These are phyloP conservation scores for Alternaria ventricosa DNA, from an alignment of 2,329 filamentous ascomycete species.

Conservation along the genomic window DNA sequence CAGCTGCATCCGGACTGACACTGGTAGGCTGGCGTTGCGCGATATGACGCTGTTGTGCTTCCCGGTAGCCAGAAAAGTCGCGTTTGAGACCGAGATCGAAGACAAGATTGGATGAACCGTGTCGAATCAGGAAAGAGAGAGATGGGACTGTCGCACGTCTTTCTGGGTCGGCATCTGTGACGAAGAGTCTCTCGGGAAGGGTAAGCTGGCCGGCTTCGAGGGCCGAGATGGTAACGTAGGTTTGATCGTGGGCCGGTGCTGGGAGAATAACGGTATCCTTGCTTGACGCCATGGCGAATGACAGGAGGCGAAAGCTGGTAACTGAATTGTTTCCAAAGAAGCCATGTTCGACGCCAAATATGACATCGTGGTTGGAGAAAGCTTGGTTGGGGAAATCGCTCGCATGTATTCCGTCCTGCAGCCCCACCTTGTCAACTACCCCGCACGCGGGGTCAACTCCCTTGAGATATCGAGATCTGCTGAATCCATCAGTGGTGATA, in stretches of 20 bases:
- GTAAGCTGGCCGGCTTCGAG: conserved; percentile 51
- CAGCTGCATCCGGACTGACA: conserved; percentile 54
- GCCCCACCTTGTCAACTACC: conserved; percentile 34
- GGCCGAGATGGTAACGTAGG: conserved; percentile 41
- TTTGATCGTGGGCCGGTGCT: conserved; percentile 25
- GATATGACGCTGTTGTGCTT: conserved; percentile 55
- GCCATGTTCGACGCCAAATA: background rate
- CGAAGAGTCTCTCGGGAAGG: conserved; percentile 56
- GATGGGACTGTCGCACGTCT: conserved; percentile 60
- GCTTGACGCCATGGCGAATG: conserved; percentile 4
- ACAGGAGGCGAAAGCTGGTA: background rate
- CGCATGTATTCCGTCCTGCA: background rate
- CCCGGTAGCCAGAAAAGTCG: conserved; percentile 53
- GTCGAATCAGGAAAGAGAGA: conserved; percentile 60
- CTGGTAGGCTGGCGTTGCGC: conserved; percentile 54
- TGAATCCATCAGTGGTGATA: background rate
- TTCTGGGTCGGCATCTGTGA: conserved; percentile 53
- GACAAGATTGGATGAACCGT: conserved; percentile 52
- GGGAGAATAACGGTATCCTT: conserved; percentile 28
- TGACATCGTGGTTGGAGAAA: background rate
- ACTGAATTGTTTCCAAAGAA: background rate
- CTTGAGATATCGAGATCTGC: background rate
- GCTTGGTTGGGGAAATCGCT: background rate
- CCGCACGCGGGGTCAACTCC: conserved; percentile 33
- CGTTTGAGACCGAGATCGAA: conserved; percentile 63